Base-by-base conservation (phyloP, 2,329 filamentous ascomycete species). In the Beauveria australis region DNA sequence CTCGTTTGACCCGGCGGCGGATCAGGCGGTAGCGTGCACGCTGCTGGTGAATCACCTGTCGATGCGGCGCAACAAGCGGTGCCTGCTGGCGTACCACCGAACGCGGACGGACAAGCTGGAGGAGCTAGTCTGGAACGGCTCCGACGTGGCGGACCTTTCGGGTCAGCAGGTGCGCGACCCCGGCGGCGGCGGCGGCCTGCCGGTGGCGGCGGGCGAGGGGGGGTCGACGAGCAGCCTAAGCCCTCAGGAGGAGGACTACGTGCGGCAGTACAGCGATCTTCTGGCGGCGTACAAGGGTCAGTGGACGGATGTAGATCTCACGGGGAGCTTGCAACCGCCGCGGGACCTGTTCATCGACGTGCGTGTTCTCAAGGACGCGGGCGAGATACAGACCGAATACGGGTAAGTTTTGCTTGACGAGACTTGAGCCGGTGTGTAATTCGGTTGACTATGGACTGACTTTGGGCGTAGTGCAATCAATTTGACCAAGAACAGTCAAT, bases 361-460 rank as follows among this genome's bases (percentile, higher is more conserved):
- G 41, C 82, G 94, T 52, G 94, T 99, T 53, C 76, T 99, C 65
- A 97, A 94, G 73, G 94, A 99, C 77, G 94, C 93, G 1, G 94
- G 95, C 5, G 94, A 99, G 78, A 97, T 99, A 65, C 93, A 99
- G 77, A 99, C 94, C 0, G 95, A 99, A 79, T 99, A 99, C 71
- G 94, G 94, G 89, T 96, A 81, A 74, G 87, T 78, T 10, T 24
- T 22, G 26, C 22, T 28, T 30, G 16, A n/a, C 7, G 24, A 30
- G 8, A 37, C 33, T 37, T 1, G 12, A 37, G 5, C 14, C 33
- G 33, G 33, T 37, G 12, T 37, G 14, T 16, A 16, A 16, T 5
- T 16, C 18, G 33, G 26, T 40, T 22, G 40, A 37, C 53, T 57
- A 52, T 37, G 5, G 33, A 5, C 33, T 37, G 33, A 18, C 22